These are phyloP conservation scores for Polyporus tsugae DNA, from an alignment of 1,284 basidiomycete genomes.

Conservation along the genomic window DNA sequence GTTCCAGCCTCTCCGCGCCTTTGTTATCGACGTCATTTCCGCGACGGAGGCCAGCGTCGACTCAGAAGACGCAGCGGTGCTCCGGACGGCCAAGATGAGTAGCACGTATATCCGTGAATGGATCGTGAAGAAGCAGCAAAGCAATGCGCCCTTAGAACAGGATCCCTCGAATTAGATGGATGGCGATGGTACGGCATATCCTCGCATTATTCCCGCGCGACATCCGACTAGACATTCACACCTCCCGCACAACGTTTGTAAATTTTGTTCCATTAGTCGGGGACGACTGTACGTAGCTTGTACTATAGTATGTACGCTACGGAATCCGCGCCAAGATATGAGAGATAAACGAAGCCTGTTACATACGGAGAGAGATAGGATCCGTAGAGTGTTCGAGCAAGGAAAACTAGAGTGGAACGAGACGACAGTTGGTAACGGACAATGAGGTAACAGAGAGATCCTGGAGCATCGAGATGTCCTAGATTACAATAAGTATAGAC, in stretches of 20 bases:
- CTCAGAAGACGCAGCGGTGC: conserved; percentile 66
- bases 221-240: neutral
- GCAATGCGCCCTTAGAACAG: neutral
- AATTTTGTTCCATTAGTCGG: conserved; percentile 13
- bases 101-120: conserved; percentile 90
- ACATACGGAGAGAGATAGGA: conserved; percentile 24
- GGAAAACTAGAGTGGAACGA: conserved; percentile 11
- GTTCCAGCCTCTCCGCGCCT: conserved; percentile 71
- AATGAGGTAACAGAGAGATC: conserved; percentile 1
- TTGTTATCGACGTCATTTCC: conserved; percentile 90
- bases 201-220: neutral
- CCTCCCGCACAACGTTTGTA: neutral
- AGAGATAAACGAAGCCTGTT: conserved; percentile 13
- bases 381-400: neutral
- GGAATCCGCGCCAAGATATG: conserved; percentile 7
- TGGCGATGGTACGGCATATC: neutral
- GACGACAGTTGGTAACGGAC: conserved; percentile 1
- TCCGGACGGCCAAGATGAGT: conserved; percentile 87
- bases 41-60: conserved; percentile 62
- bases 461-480: conserved; percentile 16
- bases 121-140: conserved; percentile 61
- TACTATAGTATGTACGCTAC: conserved; percentile 8
- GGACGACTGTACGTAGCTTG: conserved; percentile 2
- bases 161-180: neutral
- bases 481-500: conserved; percentile 31